Evolutionary conservation across 345 rosid genomes (phyloP).

Genomic region (Tarenaya hassleriana): DNA sequence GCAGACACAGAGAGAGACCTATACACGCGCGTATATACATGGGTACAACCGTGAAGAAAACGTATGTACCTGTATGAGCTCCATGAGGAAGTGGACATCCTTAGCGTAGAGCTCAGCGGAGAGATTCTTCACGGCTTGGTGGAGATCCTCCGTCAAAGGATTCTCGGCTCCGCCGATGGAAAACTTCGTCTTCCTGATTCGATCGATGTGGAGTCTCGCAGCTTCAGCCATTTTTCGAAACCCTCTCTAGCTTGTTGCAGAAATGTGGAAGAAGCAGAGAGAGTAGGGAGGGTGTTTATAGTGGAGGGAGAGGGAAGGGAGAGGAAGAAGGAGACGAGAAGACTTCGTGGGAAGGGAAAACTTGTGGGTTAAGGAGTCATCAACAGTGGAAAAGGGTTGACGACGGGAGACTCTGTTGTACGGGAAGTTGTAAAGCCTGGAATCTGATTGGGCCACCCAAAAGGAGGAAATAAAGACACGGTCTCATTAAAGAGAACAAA

Average conservation of each 20-base stretch:
- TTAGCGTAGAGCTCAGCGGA: constrained; percentile 67
- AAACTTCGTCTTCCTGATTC: constrained; percentile 38
- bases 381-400: not conserved
- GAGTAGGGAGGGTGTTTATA: not conserved
- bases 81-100: constrained; percentile 72
- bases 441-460: constrained; percentile 10
- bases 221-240: constrained; percentile 14
- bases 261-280: not conserved
- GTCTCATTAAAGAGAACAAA: too few relatives aligned
- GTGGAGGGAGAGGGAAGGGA: constrained; percentile 2
- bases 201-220: constrained; percentile 43
- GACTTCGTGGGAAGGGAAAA: constrained; percentile 20
- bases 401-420: constrained; percentile 5
- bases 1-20: not conserved
- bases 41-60: not conserved
- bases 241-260: not conserved
- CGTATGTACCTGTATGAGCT: constrained; percentile 48
- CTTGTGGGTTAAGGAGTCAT: constrained; percentile 8
- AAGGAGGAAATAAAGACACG: too few relatives aligned
- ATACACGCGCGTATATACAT: not conserved
- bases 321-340: not conserved
- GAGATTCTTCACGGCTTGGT: constrained; percentile 51
- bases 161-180: constrained; percentile 53
- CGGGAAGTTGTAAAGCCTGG: not conserved
- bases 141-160: constrained; percentile 47